These are phyloP conservation scores for Diplodia corticola DNA, from an alignment of 2,329 filamentous ascomycete species.

Conservation along the genomic window DNA sequence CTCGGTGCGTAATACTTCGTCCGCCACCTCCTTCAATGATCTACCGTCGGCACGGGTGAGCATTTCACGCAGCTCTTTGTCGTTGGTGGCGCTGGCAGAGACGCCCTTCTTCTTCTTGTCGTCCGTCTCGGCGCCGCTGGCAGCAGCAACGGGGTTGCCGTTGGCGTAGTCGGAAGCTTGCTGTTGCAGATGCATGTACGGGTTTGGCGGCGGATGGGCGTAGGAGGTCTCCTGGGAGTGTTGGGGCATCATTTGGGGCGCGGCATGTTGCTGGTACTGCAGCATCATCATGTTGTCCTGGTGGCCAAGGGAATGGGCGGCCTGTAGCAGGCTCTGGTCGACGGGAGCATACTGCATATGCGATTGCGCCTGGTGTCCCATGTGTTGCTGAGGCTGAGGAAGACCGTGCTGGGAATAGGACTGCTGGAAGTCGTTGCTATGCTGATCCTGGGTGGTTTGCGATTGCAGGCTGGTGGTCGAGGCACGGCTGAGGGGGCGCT, in stretches of 20 bases:
- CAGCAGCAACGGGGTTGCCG: slow-evolving; percentile 1
- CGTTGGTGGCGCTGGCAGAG: slow-evolving; percentile 74
- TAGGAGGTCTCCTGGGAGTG: slow-evolving; percentile 15
- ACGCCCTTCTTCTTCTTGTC: slow-evolving; percentile 59
- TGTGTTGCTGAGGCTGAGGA: slow-evolving; percentile 29
- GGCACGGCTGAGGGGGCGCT: slow-evolving; percentile 49
- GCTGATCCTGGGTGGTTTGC: slow-evolving; percentile 29
- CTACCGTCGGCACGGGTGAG: slow-evolving; percentile 69
- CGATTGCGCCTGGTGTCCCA: slow-evolving; percentile 22
- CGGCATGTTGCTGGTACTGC: slow-evolving; percentile 9
- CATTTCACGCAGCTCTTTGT: slow-evolving; percentile 75
- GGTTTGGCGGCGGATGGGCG: slow-evolving; percentile 10
- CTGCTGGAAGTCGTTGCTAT: slow-evolving; percentile 29
- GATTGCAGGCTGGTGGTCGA: slow-evolving; percentile 51
- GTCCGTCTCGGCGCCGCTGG: slow-evolving; percentile 30
- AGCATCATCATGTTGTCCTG: slow-evolving; percentile 19
- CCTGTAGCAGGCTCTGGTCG: slow-evolving; percentile 37
- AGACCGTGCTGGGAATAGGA: slow-evolving; percentile 27
- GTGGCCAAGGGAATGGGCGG: slow-evolving; percentile 31
- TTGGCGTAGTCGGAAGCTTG: not conserved
- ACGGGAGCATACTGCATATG: slow-evolving; percentile 32
- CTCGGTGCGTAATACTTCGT: slow-evolving; percentile 76
- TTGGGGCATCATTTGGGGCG: slow-evolving; percentile 22
- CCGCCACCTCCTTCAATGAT: slow-evolving; percentile 68
- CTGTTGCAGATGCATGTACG: slow-evolving; percentile 20